Evolutionary conservation across 164 flowering plant genomes (phyloP), one percentile per base, ranked within the genome.

Genomic region (Annona cherimola): DNA sequence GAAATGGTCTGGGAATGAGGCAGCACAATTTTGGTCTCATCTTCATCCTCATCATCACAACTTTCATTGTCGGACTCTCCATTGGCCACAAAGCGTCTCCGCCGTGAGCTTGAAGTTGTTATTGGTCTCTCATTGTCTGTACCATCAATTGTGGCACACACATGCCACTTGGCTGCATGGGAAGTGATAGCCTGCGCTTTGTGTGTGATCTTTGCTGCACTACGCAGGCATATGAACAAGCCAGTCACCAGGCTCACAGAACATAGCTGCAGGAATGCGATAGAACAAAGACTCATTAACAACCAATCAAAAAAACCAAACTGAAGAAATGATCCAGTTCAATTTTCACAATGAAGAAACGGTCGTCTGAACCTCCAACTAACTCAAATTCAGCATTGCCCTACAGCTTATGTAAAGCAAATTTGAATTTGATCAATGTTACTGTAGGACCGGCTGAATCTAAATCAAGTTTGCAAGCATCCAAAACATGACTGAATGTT

Each of bases 191-290:
- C 74, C 72, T 88, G 97, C 5, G 95, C 98, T 78, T 90, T 90
- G 82, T 94, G 98, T 0, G 98, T 94, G 74, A 94, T 92, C 79
- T 88, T 89, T 2, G 96, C 83, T 14, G 97, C 97, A 66, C 98
- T 88, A 4, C 96, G 77, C 69, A 94, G 54, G 55, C 88, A 57
- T 66, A 94, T 87, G 65, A 80, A 66, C 7, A 94, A 81, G 35
- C 87, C 97, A 0, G 94, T 82, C 45, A 91, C 79, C 41, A 94
- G 83, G 6, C 91, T 88, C 54, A 90, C 72, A 0, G 95, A 92
- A 76, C 97, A 89, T 5, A 94, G 81, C 98, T 94, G 90, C 8
- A 54, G 42, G 8, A 11, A 50, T 50, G 8, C 57, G 5, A 50
- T 50, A 50, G 9, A 50, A 50, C 14, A 16, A 50, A 50, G 14